phyloP scores from a whole-genome alignment of 768 basidiomycete species.

The Tricholoma furcatifolium region DNA sequence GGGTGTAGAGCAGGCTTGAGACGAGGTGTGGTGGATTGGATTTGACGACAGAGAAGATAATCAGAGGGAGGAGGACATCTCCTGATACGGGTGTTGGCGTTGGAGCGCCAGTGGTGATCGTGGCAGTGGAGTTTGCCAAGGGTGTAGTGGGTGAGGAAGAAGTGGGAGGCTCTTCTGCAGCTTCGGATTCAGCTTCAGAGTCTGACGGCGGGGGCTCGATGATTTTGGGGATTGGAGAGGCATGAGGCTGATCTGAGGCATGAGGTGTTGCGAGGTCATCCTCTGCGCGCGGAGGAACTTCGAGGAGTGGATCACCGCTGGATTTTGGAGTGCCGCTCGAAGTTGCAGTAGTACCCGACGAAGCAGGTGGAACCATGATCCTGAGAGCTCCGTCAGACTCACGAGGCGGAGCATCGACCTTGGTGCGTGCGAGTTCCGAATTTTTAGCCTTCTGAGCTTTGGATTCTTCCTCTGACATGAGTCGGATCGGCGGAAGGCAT shows the following conservation, averaged over 20 bases:
- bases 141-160: slow-evolving; percentile 9
- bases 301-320: background rate
- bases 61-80: slow-evolving; percentile 87
- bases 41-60: slow-evolving; percentile 94
- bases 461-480: slow-evolving; percentile 62
- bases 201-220: slow-evolving; percentile 12
- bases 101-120: slow-evolving; percentile 13
- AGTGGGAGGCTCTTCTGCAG: background rate
- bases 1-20: slow-evolving; percentile 64
- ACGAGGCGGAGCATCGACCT: slow-evolving; percentile 18
- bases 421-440: slow-evolving; percentile 7
- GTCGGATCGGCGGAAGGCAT: slow-evolving; percentile 65
- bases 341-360: background rate
- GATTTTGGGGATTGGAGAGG: slow-evolving; percentile 13
- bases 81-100: slow-evolving; percentile 66
- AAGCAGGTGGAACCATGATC: slow-evolving; percentile 15
- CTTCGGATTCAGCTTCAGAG: background rate
- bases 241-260: background rate
- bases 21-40: slow-evolving; percentile 84
- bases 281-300: background rate
- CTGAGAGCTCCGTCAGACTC: slow-evolving; percentile 19
- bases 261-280: slow-evolving; percentile 9
- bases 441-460: slow-evolving; percentile 21
- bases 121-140: slow-evolving; percentile 1
- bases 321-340: background rate